phyloP scores from a whole-genome alignment of 768 basidiomycete genomes.

The Tulasnella sp. region DNA sequence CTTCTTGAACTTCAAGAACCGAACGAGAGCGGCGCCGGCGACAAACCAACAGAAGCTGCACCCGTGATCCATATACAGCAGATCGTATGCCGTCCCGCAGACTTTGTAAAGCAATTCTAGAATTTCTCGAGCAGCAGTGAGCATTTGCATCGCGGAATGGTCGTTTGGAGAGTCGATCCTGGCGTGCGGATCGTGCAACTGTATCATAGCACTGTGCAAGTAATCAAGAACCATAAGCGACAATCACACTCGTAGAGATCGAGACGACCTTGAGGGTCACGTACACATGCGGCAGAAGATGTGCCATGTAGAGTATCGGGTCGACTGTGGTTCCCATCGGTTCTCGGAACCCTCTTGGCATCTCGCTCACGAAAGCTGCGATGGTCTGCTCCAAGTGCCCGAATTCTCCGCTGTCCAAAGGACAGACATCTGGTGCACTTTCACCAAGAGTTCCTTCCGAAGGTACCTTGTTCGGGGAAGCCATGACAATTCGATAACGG shows the following conservation, averaged over 20 bases:
- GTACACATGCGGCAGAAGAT: neutral
- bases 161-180: neutral
- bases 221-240: neutral
- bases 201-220: constrained; percentile 7
- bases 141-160: neutral
- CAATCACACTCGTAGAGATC: neutral
- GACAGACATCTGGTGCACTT: constrained; percentile 22
- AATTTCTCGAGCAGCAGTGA: constrained; percentile 6
- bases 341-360: constrained; percentile 42
- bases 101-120: constrained; percentile 9
- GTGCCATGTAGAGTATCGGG: neutral
- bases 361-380: constrained; percentile 43
- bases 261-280: neutral
- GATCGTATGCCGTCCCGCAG: constrained; percentile 12
- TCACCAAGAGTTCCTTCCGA: neutral
- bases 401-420: constrained; percentile 50
- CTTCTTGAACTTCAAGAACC: neutral
- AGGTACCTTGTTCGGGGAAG: neutral
- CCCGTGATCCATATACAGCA: constrained; percentile 2
- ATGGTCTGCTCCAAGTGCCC: constrained; percentile 47
- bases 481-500: neutral
- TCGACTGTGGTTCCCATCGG: constrained; percentile 29
- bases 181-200: constrained; percentile 14
- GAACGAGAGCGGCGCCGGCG: neutral
- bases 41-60: constrained; percentile 7